Conservation (phyloP, 2,329 filamentous ascomycete genomes). For the Beauveria sp. region DNA sequence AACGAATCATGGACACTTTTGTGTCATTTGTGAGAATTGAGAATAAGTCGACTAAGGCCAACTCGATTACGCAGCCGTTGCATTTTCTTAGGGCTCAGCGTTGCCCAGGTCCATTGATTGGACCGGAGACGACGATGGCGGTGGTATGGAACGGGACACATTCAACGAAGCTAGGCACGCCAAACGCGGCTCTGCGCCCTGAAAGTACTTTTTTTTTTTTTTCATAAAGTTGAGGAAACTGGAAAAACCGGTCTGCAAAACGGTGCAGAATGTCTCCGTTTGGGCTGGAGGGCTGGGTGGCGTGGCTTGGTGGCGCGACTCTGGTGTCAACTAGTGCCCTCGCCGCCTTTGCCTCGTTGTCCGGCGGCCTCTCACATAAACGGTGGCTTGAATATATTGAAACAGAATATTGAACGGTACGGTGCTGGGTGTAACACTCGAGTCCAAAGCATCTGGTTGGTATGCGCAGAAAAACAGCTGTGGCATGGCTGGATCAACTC, state of each 20-base stretch:
- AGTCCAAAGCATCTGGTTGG: background rate
- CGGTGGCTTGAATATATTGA: too few species aligned
- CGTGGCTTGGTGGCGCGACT: background rate
- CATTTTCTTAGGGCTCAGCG: too few species aligned
- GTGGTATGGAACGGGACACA: background rate
- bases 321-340: background rate
- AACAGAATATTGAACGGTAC: too few species aligned
- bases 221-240: background rate
- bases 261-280: background rate
- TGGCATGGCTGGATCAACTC: background rate
- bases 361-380: too few species aligned
- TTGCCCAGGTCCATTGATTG: background rate
- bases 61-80: too few species aligned
- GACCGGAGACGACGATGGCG: background rate
- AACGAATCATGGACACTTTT: too few species aligned
- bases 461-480: background rate
- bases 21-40: too few species aligned
- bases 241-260: background rate
- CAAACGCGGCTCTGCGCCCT: conserved; percentile 1
- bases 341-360: background rate
- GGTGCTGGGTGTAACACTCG: too few species aligned
- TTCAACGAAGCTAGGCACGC: background rate
- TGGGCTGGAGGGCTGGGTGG: background rate
- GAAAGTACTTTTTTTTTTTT: background rate
- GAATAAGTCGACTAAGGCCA: too few species aligned